These are phyloP conservation scores for Blastocystis sp. DNA, from an alignment of 352 stramenopile genomes.

Conservation along the genomic window DNA sequence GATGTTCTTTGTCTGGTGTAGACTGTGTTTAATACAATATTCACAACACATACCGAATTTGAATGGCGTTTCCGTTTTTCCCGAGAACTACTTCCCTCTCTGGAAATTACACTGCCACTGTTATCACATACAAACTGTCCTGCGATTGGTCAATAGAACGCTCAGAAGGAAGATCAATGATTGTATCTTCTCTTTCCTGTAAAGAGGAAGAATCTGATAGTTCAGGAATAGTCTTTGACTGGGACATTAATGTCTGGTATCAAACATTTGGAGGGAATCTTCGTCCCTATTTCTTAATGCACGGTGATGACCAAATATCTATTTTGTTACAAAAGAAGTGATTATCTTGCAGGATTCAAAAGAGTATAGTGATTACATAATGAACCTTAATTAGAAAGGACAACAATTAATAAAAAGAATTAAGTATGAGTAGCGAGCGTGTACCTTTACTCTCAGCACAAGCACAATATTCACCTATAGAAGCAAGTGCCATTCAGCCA, in stretches of 20 bases:
- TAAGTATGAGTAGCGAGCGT: neutral
- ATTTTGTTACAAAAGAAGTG: too few species aligned
- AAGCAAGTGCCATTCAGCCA: neutral
- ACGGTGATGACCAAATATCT: too few species aligned
- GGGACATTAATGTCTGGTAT: neutral
- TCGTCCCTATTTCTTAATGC: neutral
- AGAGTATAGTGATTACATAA: too few species aligned
- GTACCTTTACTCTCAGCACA: neutral
- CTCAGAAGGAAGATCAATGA: neutral
- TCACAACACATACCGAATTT: neutral
- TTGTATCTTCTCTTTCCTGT: neutral
- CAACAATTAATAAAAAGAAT: too few species aligned
- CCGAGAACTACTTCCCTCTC: conserved; percentile 4
- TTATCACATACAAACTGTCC: conserved; percentile 25
- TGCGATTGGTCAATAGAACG: neutral
- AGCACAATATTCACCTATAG: neutral
- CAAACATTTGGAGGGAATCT: neutral
- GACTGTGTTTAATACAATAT: neutral
- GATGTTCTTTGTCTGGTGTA: neutral
- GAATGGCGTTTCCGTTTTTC: neutral
- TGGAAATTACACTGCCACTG: neutral
- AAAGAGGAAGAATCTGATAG: conserved; percentile 23
- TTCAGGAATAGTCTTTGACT: neutral
- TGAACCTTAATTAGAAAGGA: too few species aligned
- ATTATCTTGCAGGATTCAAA: too few species aligned